Conservation (phyloP, 2,329 filamentous ascomycete genomes). For the Aureobasidium pullulans region DNA sequence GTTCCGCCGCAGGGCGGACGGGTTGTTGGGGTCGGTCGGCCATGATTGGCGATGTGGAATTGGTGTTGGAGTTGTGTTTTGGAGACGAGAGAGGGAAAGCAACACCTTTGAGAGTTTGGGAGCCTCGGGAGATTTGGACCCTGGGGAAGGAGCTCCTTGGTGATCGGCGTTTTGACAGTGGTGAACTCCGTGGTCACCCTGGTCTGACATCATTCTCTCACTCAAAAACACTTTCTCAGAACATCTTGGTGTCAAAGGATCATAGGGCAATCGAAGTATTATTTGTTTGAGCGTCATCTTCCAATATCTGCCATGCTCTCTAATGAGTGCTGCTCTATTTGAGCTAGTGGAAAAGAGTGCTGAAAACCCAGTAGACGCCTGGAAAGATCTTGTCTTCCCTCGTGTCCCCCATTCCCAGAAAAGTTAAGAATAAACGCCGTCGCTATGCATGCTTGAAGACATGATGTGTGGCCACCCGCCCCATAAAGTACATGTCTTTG, state of each 20-base stretch:
- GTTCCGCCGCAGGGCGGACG: background rate
- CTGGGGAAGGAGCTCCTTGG: background rate
- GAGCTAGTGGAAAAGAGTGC: background rate
- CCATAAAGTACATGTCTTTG: background rate
- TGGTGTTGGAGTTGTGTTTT: background rate
- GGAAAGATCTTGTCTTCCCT: background rate
- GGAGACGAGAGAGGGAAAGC: background rate
- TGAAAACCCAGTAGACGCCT: background rate
- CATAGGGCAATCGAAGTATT: no score
- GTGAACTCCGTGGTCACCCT: no score
- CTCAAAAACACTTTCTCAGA: no score
- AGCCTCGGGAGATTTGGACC: background rate
- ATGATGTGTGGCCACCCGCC: background rate
- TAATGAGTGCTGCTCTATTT: background rate
- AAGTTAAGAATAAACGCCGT: background rate
- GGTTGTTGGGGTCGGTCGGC: constrained; percentile 9
- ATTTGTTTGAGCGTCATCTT: no score
- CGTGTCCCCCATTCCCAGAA: background rate
- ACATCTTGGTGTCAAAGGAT: no score
- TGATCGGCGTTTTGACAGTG: background rate
- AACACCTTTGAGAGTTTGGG: no score
- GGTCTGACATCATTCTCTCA: no score
- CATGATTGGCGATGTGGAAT: background rate
- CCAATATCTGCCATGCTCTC: no score
- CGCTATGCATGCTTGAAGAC: constrained; percentile 11